phyloP scores from a whole-genome alignment of 2,329 filamentous ascomycete genomes.

The Nemania sp. region DNA sequence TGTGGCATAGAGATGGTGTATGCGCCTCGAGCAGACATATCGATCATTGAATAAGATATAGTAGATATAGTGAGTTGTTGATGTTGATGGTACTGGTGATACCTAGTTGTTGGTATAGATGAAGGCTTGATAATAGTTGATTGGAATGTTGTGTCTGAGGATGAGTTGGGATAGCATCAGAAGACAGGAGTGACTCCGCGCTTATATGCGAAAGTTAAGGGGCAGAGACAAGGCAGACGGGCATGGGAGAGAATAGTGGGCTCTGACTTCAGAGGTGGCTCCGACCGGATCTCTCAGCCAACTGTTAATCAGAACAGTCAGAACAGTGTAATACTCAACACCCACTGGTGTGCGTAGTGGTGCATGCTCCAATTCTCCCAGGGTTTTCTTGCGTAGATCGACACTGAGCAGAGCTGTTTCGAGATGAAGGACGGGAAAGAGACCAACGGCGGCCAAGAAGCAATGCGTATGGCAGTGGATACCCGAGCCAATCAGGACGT shows the following conservation, averaged over 20 bases:
- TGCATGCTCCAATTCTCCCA: slow-evolving; percentile 15
- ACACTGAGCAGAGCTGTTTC: slow-evolving; percentile 34
- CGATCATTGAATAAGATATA: too few species aligned
- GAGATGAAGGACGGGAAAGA: slow-evolving; percentile 29
- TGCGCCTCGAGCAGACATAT: slow-evolving; percentile 35
- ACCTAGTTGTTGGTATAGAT: too few species aligned
- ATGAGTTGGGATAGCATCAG: too few species aligned
- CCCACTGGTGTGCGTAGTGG: slow-evolving; percentile 10
- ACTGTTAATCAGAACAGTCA: slow-evolving; percentile 4
- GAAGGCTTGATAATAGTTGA: too few species aligned
- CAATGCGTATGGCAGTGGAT: slow-evolving; percentile 36
- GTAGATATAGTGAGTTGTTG: too few species aligned
- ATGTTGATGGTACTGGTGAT: too few species aligned
- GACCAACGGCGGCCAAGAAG: slow-evolving; percentile 25
- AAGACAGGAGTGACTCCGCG: too few species aligned
- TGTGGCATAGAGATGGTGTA: slow-evolving; percentile 36
- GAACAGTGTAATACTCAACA: not conserved
- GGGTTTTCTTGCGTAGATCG: slow-evolving; percentile 30
- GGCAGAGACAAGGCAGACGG: too few species aligned
- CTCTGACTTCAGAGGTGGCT: slow-evolving; percentile 32
- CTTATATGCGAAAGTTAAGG: too few species aligned
- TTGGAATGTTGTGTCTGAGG: too few species aligned
- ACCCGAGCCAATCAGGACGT: slow-evolving; percentile 32
- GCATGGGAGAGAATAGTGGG: slow-evolving; percentile 18
- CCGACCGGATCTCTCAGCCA: not conserved